Base-by-base conservation (phyloP, 345 rosid genomes). In the Citropsis articulata region DNA sequence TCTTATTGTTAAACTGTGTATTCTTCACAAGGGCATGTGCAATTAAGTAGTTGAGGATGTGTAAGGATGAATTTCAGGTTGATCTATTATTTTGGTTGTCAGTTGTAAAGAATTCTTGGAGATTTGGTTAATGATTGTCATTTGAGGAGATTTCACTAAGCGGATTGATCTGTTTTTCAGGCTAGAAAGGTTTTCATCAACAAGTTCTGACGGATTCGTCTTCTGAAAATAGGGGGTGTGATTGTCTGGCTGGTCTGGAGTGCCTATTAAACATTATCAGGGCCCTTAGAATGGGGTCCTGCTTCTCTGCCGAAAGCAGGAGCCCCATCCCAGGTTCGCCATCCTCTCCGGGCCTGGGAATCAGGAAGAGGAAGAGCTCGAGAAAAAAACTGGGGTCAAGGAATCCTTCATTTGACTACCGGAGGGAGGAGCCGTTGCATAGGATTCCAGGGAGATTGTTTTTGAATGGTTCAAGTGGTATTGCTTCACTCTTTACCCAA, bases 211-310 rank as follows among this genome's bases (percentile, higher is more conserved):
- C 94, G 97, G 88, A 87, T 89, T 82, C 92, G 55, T 82, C 91
- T 70, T 75, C 86, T 65, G 95, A 87, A 81, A 86, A 81, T 77
- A 78, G 88, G 50, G 91, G 97, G 82, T 77, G 79, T 80, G 81
- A 86, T 59, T 89, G 86, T 80, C 67, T 80, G 84, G 97, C 87
- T 90, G 98, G 90, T 86, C 97, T 96, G 94, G 99, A 96, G 86
- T 96, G 99, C 97, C 66, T 96, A 83, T 77, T 94, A 76, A 85
- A 81, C 82, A 92, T 96, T 63, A 82, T 96, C 95, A 94, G 99
- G 93, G 98, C 98, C 97, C 99, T 96, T 21, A 92, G 90, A 86
- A 90, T 92, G 99, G 99, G 97, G 91, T 96, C 99, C 98, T 96
- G 98, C 94, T 91, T 96, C 80, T 90, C 99, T 84, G 86, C 88